These are phyloP conservation scores for Aegilops tauschii DNA, from an alignment of 176 grass and related monocot species.

Conservation along the genomic window DNA sequence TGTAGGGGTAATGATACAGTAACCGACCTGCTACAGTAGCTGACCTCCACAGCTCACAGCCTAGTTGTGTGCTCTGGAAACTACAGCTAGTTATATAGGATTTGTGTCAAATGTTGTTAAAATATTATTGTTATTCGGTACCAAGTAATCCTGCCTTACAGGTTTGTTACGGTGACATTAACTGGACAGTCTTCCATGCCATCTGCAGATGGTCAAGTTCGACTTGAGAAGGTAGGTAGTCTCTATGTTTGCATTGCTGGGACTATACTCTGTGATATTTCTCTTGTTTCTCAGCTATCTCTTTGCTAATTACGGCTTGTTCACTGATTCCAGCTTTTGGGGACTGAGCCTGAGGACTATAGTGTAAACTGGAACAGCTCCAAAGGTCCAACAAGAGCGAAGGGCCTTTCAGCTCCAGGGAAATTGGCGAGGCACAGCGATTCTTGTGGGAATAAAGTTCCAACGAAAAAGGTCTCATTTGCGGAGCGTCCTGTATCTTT, in stretches of 20 bases:
- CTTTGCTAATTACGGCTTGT: slow-evolving; percentile 10
- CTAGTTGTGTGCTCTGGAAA: no score
- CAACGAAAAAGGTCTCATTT: slow-evolving; percentile 40
- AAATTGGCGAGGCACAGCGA: slow-evolving; percentile 41
- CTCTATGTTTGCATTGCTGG: background rate
- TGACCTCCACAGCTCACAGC: no score
- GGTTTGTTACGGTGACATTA: slow-evolving; percentile 85
- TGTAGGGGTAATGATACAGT: background rate
- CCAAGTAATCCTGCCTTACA: slow-evolving; percentile 35
- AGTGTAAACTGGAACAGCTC: slow-evolving; percentile 41
- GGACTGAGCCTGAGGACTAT: slow-evolving; percentile 58
- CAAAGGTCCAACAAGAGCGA: slow-evolving; percentile 31
- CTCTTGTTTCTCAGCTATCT: slow-evolving; percentile 13
- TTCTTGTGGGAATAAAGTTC: slow-evolving; percentile 36
- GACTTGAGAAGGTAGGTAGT: slow-evolving; percentile 70
- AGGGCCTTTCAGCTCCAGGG: slow-evolving; percentile 33
- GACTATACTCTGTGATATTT: background rate
- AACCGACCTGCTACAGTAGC: no score
- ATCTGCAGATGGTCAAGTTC: slow-evolving; percentile 57
- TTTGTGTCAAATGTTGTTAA: background rate
- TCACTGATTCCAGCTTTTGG: slow-evolving; percentile 53
- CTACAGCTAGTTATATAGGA: background rate
- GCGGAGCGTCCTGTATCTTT: slow-evolving; percentile 68
- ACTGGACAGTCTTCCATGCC: slow-evolving; percentile 73
- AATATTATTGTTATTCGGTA: background rate